These are phyloP conservation scores for Diddensiella santjacobensis DNA, from an alignment of 805 yeast species.

Conservation along the genomic window DNA sequence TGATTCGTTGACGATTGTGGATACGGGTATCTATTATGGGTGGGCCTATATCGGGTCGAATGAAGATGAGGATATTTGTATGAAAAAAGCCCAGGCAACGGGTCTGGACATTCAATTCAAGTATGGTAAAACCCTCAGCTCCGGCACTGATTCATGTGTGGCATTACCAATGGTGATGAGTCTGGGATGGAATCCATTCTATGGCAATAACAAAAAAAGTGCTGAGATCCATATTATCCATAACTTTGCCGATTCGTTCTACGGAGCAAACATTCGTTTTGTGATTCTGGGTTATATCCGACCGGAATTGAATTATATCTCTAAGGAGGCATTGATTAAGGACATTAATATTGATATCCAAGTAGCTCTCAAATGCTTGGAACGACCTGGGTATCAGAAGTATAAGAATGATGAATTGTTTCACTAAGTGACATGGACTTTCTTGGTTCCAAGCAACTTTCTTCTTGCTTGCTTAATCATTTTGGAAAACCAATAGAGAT, in stretches of 20 bases:
- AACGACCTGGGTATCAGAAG: conserved; percentile 39
- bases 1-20: conserved; percentile 37
- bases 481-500: conserved; percentile 81
- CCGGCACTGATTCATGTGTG: conserved; percentile 39
- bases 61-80: conserved; percentile 21
- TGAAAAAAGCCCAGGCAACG: conserved; percentile 9
- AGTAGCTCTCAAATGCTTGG: conserved; percentile 54
- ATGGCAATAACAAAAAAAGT: conserved; percentile 70
- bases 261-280: conserved; percentile 73
- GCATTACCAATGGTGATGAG: conserved; percentile 89
- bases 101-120: conserved; percentile 48
- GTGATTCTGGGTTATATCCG: conserved; percentile 83
- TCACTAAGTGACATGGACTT: neutral
- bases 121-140: conserved; percentile 51
- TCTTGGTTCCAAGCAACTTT: conserved; percentile 2
- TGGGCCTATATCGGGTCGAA: conserved; percentile 44
- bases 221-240: conserved; percentile 84
- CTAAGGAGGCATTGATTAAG: conserved; percentile 75
- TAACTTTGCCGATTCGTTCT: conserved; percentile 61
- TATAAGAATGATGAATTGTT: conserved; percentile 26
- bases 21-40: conserved; percentile 91
- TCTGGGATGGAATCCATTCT: conserved; percentile 94
- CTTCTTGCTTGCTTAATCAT: conserved; percentile 55
- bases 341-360: conserved; percentile 80
- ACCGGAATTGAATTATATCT: conserved; percentile 83